These are phyloP conservation scores for Triticum urartu DNA, from an alignment of 176 grass and related monocot genomes.

Conservation along the genomic window DNA sequence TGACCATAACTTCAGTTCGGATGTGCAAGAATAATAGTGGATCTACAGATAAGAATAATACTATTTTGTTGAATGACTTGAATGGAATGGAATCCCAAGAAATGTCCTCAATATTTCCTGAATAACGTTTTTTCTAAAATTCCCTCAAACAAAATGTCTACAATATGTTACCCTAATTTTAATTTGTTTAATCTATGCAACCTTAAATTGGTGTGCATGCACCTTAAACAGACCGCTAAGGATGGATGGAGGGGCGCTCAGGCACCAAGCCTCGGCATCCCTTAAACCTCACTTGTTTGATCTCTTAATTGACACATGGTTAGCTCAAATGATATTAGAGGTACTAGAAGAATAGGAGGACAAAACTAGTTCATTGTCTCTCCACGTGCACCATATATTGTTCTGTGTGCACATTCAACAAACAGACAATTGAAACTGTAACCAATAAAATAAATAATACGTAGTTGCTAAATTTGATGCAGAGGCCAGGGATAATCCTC, in stretches of 20 bases:
- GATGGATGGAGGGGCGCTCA: not conserved
- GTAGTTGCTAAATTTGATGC: no score
- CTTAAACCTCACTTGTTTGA: not conserved
- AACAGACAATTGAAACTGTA: not conserved
- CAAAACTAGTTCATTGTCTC: not conserved
- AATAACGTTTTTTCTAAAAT: no score
- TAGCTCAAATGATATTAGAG: not conserved
- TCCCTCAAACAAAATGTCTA: not conserved
- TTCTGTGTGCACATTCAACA: not conserved
- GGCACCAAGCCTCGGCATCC: not conserved
- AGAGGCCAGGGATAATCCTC: no score
- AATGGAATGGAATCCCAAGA: constrained; percentile 21
- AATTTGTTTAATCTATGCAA: not conserved
- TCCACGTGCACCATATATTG: not conserved
- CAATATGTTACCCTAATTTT: not conserved
- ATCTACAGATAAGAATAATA: not conserved
- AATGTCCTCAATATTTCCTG: not conserved
- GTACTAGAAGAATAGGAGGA: not conserved
- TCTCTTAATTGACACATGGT: not conserved
- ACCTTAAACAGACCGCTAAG: not conserved
- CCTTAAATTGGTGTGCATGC: not conserved
- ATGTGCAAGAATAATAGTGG: not conserved
- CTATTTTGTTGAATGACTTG: not conserved
- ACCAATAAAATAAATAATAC: not conserved
- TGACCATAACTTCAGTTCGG: constrained; percentile 23